These are phyloP conservation scores for Schwanniomyces vanrijiae DNA, from an alignment of 805 yeast genomes.

Conservation along the genomic window DNA sequence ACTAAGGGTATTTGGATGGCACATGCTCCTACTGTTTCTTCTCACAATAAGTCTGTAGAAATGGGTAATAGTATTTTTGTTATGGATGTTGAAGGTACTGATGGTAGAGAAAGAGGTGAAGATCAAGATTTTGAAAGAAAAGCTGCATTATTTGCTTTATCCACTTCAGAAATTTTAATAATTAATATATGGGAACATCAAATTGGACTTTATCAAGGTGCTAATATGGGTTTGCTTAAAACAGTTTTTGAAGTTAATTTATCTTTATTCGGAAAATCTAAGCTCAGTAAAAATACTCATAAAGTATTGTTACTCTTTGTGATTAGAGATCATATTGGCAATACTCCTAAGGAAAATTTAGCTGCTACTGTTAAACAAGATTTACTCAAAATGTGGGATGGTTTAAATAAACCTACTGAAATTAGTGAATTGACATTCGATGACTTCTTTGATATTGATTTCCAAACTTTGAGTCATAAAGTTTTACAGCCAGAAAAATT, in stretches of 20 bases:
- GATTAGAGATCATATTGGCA: slow-evolving; percentile 87
- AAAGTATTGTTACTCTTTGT: slow-evolving; percentile 80
- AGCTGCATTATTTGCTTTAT: slow-evolving; percentile 90
- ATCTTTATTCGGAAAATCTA: slow-evolving; percentile 70
- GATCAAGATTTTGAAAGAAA: slow-evolving; percentile 98
- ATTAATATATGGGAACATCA: slow-evolving; percentile 97
- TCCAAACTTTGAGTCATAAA: slow-evolving; percentile 83
- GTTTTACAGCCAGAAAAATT: slow-evolving; percentile 76
- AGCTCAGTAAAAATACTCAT: slow-evolving; percentile 37
- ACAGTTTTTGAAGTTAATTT: slow-evolving; percentile 96
- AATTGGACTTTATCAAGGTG: slow-evolving; percentile 95
- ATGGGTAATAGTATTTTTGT: slow-evolving; percentile 55
- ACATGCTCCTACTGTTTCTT: slow-evolving; percentile 31
- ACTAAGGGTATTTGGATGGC: slow-evolving; percentile 50
- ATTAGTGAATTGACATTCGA: slow-evolving; percentile 52
- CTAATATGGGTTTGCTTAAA: slow-evolving; percentile 91
- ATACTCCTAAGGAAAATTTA: slow-evolving; percentile 75
- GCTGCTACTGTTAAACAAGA: slow-evolving; percentile 69
- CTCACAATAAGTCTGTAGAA: slow-evolving; percentile 6
- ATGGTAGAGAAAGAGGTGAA: slow-evolving; percentile 96
- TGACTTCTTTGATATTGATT: slow-evolving; percentile 84
- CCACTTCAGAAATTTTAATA: slow-evolving; percentile 87
- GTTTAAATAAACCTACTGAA: slow-evolving; percentile 69
- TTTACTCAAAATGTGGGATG: slow-evolving; percentile 74
- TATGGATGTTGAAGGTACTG: slow-evolving; percentile 98